Evolutionary conservation across 129 eudicot species (phyloP), one percentile per base, ranked within the genome.

Genomic region (Saussurea involucrata): DNA sequence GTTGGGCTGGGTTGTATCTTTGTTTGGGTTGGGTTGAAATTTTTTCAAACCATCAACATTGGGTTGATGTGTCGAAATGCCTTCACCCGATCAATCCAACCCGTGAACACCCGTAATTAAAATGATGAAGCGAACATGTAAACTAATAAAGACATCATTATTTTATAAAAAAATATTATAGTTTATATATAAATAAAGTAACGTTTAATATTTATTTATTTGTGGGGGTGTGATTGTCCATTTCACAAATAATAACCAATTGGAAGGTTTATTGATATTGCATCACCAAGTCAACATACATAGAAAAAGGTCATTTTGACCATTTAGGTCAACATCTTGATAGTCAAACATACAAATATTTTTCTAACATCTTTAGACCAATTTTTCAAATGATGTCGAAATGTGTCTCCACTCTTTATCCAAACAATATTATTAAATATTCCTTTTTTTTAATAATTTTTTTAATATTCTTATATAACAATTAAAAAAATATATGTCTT

Each of bases 241-340:
- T n/a, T 68, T 68, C 18, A 34, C 20, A 68, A n/a, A 33, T 34
- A 21, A 33, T 21, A 33, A 33, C 72, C 72, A 66, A 68, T 20
- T 8, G 55, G 6, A 33, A 68, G 72, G n/a, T 34, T 33, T 15
- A 4, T 68, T 68, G 53, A 18, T 34, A n/a, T 34, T 68, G 55
- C n/a, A 68, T 34, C 18, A 20, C 12, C 24, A 33, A 10, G 72
- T 68, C 72, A 68, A 68, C 18, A 32, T 18, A 20, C 72, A 33
- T 18, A 8, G 72, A 68, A 68, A 68, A 32, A 68, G 42, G 53
- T 32, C 37, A 33, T 8, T 68, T 68, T 68, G 72, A 68, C 55
- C 29, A 8, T 33, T 60, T 33, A n/a, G 18, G 72, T 68, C 72
- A 33, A 32, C 24, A 32, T 31, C 24, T 67, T 18, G 49, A 32